A percentile compares a stretch with the other conserved stretches of the same genome.
Conservation (phyloP, 1,139 yeast genomes). For the Yamadazyma trypodendri region DNA sequence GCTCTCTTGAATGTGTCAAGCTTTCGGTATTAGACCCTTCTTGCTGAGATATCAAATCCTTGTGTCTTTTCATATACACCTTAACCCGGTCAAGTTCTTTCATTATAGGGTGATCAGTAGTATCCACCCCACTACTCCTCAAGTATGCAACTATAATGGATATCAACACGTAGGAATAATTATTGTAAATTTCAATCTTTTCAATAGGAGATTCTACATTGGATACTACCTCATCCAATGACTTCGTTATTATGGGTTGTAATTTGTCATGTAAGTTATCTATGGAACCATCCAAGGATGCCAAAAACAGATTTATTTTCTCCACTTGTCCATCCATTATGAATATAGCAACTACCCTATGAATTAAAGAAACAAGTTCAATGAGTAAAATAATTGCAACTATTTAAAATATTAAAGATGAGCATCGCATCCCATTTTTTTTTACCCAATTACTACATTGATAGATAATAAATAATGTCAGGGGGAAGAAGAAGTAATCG, state of each 20-base stretch:
- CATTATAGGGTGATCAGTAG: constrained; percentile 62
- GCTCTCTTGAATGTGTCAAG: constrained; percentile 30
- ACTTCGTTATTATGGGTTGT: constrained; percentile 33
- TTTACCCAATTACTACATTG: background rate
- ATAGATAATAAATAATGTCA: background rate
- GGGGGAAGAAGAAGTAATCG: constrained; percentile 51
- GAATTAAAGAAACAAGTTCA: too few species aligned
- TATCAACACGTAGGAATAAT: constrained; percentile 45
- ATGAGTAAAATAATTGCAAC: constrained; percentile 2
- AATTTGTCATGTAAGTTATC: constrained; percentile 28
- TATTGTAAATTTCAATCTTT: constrained; percentile 34
- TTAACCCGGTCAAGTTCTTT: constrained; percentile 70
- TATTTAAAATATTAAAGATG: constrained; percentile 13
- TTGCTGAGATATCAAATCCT: constrained; percentile 33
- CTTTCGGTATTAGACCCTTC: constrained; percentile 21
- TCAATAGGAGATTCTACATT: constrained; percentile 33
- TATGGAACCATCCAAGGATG: constrained; percentile 29
- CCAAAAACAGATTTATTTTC: constrained; percentile 25
- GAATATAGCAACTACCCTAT: too few species aligned
- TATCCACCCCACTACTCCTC: constrained; percentile 59
- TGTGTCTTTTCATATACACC: constrained; percentile 62
- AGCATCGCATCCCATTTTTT: constrained; percentile 14
- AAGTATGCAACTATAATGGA: constrained; percentile 55
- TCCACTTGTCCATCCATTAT: constrained; percentile 44
- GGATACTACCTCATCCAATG: constrained; percentile 35